Conservation (phyloP, 1,139 yeast species). For the Debaryomyces coudertii region DNA sequence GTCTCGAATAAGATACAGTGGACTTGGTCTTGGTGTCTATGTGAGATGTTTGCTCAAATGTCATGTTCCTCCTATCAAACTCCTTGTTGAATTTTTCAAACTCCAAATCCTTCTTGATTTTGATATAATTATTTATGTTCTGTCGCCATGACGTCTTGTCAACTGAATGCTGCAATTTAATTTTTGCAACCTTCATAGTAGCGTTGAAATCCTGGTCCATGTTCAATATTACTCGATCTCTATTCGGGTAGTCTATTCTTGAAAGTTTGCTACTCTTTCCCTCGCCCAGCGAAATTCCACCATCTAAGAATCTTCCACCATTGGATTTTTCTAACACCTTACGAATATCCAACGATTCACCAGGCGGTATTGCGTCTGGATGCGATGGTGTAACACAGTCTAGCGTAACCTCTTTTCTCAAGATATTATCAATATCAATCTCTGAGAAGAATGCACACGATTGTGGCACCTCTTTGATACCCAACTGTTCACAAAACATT, state of each 20-base stretch:
- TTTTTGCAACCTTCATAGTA: conserved; percentile 25
- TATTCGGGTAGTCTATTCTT: conserved; percentile 22
- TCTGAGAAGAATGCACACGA: conserved; percentile 95
- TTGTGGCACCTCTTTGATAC: conserved; percentile 87
- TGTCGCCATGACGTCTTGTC: conserved; percentile 31
- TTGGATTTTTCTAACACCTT: conserved; percentile 46
- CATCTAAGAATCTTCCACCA: conserved; percentile 24
- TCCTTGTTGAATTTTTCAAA: conserved; percentile 1
- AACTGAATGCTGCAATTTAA: conserved; percentile 34
- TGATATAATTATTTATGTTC: conserved; percentile 22
- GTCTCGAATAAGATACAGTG: neutral
- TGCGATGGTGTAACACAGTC: conserved; percentile 93
- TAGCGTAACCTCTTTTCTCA: conserved; percentile 86
- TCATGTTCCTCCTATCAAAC: conserved; percentile 1
- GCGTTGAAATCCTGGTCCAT: conserved; percentile 26
- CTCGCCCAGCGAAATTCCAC: conserved; percentile 1
- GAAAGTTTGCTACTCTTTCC: conserved; percentile 10
- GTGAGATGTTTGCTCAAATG: neutral
- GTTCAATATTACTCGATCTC: conserved; percentile 27
- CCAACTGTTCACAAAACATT: conserved; percentile 91
- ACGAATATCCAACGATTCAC: conserved; percentile 71
- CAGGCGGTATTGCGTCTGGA: conserved; percentile 70
- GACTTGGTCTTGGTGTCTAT: neutral
- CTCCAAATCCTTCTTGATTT: conserved; percentile 14
- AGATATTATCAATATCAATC: conserved; percentile 84